Evolutionary conservation across 73 alveolate genomes (phyloP).

Genomic region (Tetrahymena elliotti): DNA sequence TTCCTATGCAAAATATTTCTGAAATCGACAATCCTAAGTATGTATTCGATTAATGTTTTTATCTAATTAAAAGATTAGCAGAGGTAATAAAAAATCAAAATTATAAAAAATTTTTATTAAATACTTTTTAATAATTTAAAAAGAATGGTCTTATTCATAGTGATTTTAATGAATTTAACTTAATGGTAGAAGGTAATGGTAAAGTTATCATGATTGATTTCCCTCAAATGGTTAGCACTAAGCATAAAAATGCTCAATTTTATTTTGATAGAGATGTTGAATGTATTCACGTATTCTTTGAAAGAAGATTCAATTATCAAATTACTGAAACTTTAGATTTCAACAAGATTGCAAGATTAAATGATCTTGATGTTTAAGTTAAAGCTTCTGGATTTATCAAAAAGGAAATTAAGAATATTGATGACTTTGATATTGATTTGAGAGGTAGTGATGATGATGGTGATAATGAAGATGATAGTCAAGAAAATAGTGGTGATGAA

Average conservation of each 20-base stretch:
- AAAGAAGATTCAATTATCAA: slow-evolving; percentile 52
- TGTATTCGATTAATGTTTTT: slow-evolving; percentile 18
- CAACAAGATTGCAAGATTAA: background rate
- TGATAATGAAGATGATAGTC: background rate
- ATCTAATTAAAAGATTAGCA: background rate
- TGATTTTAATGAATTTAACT: slow-evolving; percentile 95
- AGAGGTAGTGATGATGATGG: slow-evolving; percentile 6
- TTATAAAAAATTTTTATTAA: background rate
- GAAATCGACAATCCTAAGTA: slow-evolving; percentile 17
- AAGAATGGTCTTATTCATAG: slow-evolving; percentile 88
- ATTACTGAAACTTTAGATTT: slow-evolving; percentile 3
- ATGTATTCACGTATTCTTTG: slow-evolving; percentile 79
- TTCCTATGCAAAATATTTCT: slow-evolving; percentile 6
- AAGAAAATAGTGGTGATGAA: background rate
- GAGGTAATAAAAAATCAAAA: background rate
- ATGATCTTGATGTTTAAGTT: slow-evolving; percentile 17
- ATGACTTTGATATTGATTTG: slow-evolving; percentile 7
- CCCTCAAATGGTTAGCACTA: slow-evolving; percentile 90
- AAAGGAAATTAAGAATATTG: slow-evolving; percentile 4
- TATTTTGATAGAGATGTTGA: slow-evolving; percentile 86
- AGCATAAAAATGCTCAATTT: slow-evolving; percentile 70
- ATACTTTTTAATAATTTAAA: background rate
- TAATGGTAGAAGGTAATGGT: slow-evolving; percentile 72
- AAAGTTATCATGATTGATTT: slow-evolving; percentile 88
- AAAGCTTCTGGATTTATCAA: slow-evolving; percentile 41